These are phyloP conservation scores for Colletotrichum sp. DNA, from an alignment of 2,329 filamentous ascomycete genomes.

Conservation along the genomic window DNA sequence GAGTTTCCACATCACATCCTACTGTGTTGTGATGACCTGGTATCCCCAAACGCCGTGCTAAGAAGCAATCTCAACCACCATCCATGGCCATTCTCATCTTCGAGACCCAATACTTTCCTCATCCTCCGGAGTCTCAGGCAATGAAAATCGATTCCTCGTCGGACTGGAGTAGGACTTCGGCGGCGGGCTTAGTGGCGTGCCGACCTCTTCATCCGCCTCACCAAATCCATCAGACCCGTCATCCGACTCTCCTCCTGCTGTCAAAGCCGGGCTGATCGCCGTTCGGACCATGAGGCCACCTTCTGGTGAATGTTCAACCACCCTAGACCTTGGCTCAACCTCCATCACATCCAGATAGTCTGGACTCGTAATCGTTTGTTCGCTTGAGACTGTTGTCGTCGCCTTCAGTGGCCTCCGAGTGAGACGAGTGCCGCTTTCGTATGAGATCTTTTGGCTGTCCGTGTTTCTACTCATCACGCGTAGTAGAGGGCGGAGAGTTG, in stretches of 20 bases:
- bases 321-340: not conserved
- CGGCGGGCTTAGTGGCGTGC: slow-evolving; percentile 13
- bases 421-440: not conserved
- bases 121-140: not conserved
- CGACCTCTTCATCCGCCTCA: not conserved
- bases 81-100: not conserved
- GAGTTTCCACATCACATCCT: not conserved
- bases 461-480: not conserved
- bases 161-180: not conserved
- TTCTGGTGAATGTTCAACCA: not conserved
- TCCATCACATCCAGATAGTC: not conserved
- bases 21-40: not conserved
- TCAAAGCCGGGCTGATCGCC: not conserved
- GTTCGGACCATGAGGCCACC: not conserved
- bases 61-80: not conserved
- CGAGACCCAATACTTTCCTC: not conserved
- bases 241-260: slow-evolving; percentile 1
- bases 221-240: not conserved
- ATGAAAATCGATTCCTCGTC: not conserved
- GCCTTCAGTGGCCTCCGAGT: not conserved
- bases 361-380: not conserved
- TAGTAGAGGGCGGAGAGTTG: slow-evolving; percentile 11
- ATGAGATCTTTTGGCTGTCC: not conserved
- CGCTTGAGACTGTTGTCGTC: not conserved
- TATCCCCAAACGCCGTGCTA: not conserved